Percentiles rank a stretch among this genome's conserved stretches.
Conservation (phyloP, 2,329 filamentous ascomycete genomes). For the Fusarium sp. region DNA sequence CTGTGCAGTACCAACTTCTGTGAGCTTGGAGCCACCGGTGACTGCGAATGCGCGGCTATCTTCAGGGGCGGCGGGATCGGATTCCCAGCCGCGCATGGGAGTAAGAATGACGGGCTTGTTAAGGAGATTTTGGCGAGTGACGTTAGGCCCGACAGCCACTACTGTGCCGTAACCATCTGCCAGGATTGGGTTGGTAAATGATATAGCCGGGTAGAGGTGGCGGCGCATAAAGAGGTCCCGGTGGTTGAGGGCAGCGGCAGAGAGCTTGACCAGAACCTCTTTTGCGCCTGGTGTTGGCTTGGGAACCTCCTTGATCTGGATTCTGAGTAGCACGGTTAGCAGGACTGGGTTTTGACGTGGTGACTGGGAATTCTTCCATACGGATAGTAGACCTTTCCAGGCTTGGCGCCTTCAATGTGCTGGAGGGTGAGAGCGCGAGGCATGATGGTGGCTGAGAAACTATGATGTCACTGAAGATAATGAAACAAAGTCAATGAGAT, state of each 20-base stretch:
- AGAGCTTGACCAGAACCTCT: conserved; percentile 83
- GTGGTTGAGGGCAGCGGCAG: conserved; percentile 91
- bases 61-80: conserved; percentile 82
- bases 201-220: conserved; percentile 89
- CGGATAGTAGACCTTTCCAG: conserved; percentile 91
- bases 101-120: conserved; percentile 83
- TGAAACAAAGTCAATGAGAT: not conserved
- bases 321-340: conserved; percentile 55
- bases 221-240: conserved; percentile 95
- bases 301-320: conserved; percentile 73
- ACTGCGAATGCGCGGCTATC: conserved; percentile 71
- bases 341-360: not conserved
- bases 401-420: conserved; percentile 81
- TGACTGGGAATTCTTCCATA: conserved; percentile 53
- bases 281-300: conserved; percentile 74
- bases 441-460: conserved; percentile 54
- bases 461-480: not conserved
- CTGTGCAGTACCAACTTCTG: conserved; percentile 77
- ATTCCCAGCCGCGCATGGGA: conserved; percentile 84
- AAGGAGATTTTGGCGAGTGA: conserved; percentile 58
- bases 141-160: conserved; percentile 71
- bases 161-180: conserved; percentile 88
- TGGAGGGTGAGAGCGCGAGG: conserved; percentile 74
- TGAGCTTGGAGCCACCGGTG: conserved; percentile 77
- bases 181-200: conserved; percentile 84